Evolutionary conservation across 192 early-diverging fungal genomes (phyloP).

Genomic region (Cladochytrium replicatum): DNA sequence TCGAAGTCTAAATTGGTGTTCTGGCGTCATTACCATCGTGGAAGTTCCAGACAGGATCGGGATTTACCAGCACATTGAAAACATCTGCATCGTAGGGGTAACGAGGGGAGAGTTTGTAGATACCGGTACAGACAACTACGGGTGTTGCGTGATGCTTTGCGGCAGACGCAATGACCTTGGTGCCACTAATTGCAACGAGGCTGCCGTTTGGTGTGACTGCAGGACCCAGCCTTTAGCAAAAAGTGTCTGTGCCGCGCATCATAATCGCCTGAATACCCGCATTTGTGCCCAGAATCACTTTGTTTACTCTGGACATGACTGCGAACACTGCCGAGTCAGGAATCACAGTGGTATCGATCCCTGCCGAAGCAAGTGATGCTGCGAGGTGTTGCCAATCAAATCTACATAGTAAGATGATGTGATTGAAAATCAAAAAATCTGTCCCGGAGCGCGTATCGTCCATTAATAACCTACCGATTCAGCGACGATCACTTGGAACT

Average conservation of each 20-base stretch:
- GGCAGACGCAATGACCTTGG: constrained; percentile 73
- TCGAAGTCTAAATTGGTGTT: no score
- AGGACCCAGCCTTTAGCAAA: no score
- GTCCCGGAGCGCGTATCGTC: no score
- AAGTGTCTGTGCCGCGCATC: no score
- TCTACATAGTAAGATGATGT: no score
- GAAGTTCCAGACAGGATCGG: constrained; percentile 73
- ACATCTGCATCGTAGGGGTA: constrained; percentile 83
- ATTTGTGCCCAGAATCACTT: constrained; percentile 86
- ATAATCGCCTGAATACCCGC: no score
- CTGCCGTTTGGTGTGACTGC: constrained; percentile 88
- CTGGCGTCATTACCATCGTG: constrained; percentile 67
- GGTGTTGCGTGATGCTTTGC: constrained; percentile 89
- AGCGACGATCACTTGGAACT: constrained; percentile 91
- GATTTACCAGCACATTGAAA: constrained; percentile 67
- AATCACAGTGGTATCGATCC: constrained; percentile 87
- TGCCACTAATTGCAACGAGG: constrained; percentile 70
- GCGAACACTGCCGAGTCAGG: constrained; percentile 90
- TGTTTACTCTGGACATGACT: constrained; percentile 96
- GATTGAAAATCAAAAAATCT: no score
- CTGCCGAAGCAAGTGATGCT: constrained; percentile 51
- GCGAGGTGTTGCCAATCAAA: constrained; percentile 83
- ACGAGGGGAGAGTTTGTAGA: constrained; percentile 79
- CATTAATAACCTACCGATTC: constrained; percentile 85
- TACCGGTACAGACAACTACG: constrained; percentile 81